Evolutionary conservation across 2,329 filamentous ascomycete species (phyloP).

Genomic region (Venturia nashicola): DNA sequence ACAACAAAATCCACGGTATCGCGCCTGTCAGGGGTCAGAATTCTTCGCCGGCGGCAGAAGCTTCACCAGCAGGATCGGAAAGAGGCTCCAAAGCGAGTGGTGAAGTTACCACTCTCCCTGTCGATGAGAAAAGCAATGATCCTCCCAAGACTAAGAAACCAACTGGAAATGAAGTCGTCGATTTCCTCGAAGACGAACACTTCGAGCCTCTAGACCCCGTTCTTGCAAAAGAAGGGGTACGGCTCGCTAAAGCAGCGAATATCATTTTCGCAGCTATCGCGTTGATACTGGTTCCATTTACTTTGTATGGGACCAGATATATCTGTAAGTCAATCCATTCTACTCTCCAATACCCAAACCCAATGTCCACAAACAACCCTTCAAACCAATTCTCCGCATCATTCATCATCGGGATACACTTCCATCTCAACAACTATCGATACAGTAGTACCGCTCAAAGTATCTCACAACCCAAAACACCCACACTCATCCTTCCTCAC

Average conservation of each 20-base stretch:
- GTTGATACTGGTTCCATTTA: constrained; percentile 28
- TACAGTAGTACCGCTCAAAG: no score
- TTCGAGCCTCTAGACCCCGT: constrained; percentile 31
- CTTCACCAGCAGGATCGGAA: neutral
- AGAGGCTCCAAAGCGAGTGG: neutral
- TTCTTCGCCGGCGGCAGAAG: neutral
- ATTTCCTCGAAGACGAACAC: constrained; percentile 27
- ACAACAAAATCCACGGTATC: constrained; percentile 21
- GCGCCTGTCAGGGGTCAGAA: neutral
- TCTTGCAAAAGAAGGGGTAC: constrained; percentile 23
- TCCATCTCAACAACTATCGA: no score
- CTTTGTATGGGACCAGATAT: constrained; percentile 26
- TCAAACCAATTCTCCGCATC: no score
- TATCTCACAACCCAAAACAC: no score
- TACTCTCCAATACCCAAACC: no score
- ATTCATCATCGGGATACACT: no score
- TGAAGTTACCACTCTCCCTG: neutral
- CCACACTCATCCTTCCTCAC: no score
- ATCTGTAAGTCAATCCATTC: constrained; percentile 14
- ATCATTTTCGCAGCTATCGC: constrained; percentile 23
- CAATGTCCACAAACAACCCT: no score
- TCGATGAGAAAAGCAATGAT: neutral
- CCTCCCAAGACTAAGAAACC: constrained; percentile 15
- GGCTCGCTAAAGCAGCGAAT: constrained; percentile 25
- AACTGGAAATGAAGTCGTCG: constrained; percentile 30